These are phyloP conservation scores for Cordyceps farinosa DNA, from an alignment of 2,329 filamentous ascomycete species.

Conservation along the genomic window DNA sequence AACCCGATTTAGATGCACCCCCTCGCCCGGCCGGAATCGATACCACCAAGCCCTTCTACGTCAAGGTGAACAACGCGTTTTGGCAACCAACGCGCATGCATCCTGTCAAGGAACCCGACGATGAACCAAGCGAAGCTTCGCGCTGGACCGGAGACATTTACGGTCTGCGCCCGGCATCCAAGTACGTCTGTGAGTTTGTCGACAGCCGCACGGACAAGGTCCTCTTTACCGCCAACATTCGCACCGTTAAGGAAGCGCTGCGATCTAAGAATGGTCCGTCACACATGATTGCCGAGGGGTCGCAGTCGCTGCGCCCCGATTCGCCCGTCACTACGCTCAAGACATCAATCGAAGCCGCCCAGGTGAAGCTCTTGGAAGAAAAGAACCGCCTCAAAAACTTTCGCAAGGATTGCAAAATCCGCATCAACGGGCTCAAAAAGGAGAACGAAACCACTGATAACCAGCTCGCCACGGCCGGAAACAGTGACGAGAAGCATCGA, in stretches of 20 bases:
- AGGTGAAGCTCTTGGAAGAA: constrained; percentile 67
- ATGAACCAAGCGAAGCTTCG: constrained; percentile 38
- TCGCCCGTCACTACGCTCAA: constrained; percentile 74
- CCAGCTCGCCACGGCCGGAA: constrained; percentile 65
- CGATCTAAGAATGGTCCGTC: constrained; percentile 31
- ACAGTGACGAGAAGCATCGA: constrained; percentile 70
- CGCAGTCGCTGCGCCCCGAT: constrained; percentile 65
- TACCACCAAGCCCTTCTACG: constrained; percentile 71
- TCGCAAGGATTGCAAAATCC: constrained; percentile 71
- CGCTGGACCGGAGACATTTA: constrained; percentile 71
- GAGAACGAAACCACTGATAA: constrained; percentile 68
- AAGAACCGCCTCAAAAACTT: constrained; percentile 65
- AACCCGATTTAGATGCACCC: neutral
- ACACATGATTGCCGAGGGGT: constrained; percentile 38
- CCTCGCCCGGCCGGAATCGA: constrained; percentile 53
- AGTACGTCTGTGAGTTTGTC: constrained; percentile 76
- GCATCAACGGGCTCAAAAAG: constrained; percentile 63
- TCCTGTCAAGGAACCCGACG: constrained; percentile 37
- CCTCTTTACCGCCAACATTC: constrained; percentile 68
- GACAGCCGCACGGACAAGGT: constrained; percentile 62
- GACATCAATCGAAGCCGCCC: constrained; percentile 70
- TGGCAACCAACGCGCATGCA: constrained; percentile 77
- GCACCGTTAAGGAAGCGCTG: constrained; percentile 53
- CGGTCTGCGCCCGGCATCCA: constrained; percentile 65
- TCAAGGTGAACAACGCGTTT: constrained; percentile 72